These are phyloP conservation scores for Trametes maxima DNA, from an alignment of 768 basidiomycete genomes.

Conservation along the genomic window DNA sequence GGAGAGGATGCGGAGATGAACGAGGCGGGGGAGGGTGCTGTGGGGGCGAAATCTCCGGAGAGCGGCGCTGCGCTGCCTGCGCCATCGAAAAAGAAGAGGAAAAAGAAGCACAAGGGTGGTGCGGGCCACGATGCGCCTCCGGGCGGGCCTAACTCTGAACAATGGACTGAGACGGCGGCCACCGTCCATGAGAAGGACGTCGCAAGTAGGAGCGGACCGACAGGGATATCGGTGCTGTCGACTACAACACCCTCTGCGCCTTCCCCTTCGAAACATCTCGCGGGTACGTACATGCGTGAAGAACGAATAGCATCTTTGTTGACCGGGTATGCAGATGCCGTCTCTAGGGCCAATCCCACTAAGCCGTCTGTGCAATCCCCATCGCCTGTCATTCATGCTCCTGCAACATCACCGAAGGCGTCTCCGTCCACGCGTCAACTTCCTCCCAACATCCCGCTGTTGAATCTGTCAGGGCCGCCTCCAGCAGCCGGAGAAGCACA, in stretches of 20 bases:
- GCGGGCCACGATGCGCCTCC: not conserved
- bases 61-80: not conserved
- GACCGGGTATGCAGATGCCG: not conserved
- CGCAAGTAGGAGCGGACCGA: not conserved
- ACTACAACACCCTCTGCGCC: not conserved
- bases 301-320: not conserved
- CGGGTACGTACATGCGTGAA: not conserved
- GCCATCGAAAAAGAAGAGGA: conserved; percentile 26
- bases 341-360: not conserved
- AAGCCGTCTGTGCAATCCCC: not conserved
- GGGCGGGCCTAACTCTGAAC: conserved; percentile 27
- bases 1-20: not conserved
- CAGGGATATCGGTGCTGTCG: not conserved
- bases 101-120: conserved; percentile 31
- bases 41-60: not conserved
- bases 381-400: not conserved
- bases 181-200: not conserved
- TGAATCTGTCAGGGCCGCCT: conserved; percentile 59
- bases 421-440: not conserved
- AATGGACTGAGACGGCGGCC: not conserved
- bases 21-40: not conserved
- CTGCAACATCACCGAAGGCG: not conserved
- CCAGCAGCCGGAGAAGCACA: conserved; percentile 24
- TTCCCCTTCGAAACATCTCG: too few species aligned
- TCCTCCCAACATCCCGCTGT: conserved; percentile 39